Conservation (phyloP, 768 basidiomycete species). For the Termitomyces sp. region DNA sequence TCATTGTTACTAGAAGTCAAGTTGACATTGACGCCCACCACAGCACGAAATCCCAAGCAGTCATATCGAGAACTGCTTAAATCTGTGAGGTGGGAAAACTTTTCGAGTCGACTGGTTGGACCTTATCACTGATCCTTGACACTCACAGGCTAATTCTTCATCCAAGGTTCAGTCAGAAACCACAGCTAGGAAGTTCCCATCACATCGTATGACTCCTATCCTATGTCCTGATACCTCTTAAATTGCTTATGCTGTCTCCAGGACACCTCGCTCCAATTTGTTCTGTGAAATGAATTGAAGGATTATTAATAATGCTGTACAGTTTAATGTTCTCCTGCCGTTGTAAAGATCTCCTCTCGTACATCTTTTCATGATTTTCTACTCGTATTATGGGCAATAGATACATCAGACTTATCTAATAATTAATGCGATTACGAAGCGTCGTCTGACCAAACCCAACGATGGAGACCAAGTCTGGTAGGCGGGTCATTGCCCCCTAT, state of each 20-base stretch:
- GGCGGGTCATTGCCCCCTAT: not conserved
- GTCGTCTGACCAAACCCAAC: not conserved
- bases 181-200: conserved; percentile 71
- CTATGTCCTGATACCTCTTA: too few relatives aligned
- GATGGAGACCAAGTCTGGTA: not conserved
- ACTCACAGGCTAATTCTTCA: conserved; percentile 43
- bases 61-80: conserved; percentile 59
- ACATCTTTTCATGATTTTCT: not conserved
- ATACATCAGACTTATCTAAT: not conserved
- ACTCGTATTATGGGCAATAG: not conserved
- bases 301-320: not conserved
- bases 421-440: not conserved
- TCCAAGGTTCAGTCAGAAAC: conserved; percentile 61
- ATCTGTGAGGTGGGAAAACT: conserved; percentile 42
- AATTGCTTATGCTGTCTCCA: conserved; percentile 12
- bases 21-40: not conserved
- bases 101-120: not conserved
- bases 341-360: not conserved
- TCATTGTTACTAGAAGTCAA: not conserved
- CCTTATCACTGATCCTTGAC: not conserved
- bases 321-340: conserved; percentile 1
- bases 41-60: conserved; percentile 47
- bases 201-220: conserved; percentile 39
- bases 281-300: conserved; percentile 7
- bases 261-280: conserved; percentile 30